Evolutionary conservation across 495 filamentous ascomycete genomes (phyloP), one percentile per base, ranked within the genome.

Genomic region (Penicillium chermesinum): DNA sequence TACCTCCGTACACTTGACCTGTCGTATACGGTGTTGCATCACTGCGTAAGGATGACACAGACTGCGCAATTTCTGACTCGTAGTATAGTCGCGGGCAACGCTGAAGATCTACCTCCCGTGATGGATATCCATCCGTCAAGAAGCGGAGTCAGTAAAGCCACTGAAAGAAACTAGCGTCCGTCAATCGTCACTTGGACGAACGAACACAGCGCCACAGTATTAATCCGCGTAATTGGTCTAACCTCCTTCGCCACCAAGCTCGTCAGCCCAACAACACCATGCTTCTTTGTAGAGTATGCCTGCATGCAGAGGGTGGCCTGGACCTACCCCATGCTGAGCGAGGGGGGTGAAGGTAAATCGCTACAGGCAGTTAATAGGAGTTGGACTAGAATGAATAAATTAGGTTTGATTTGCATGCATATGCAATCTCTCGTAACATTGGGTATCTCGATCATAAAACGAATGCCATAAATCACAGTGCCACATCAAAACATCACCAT

Each of bases 251-350:
- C 81, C 14, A 79, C 79, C 8, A 67, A 65, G 50, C 63, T 74
- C 9, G 79, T 82, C 53, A 86, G 57, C 13, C 80, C 83, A 35
- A 82, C 62, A 33, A 86, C 72, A 10, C 72, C 81, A 58, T 79
- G 73, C 63, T 84, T 84, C 19, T 70, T 77, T 8, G 78, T 70
- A 41, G 69, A 68, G 61, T 85, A 85, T 19, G 77, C 72, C n/a
- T 6, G 67, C 70, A 58, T 69, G 63, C 18, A 69, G 66, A 8
- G 70, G 39, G 53, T 61, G 63, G 48, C 81, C 82, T 43, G 61
- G 61, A 33, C 3, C 7, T 33, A 30, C 14, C 22, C n/a, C n/a
- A n/a, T n/a, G n/a, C n/a, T n/a, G 6, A 15, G 10, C 25, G 27
- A 12, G 35, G 15, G 35, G 35, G 35, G 35, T 37, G 35, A 37